Conservation (phyloP, 306 rosid species). For the Rosa persica region DNA sequence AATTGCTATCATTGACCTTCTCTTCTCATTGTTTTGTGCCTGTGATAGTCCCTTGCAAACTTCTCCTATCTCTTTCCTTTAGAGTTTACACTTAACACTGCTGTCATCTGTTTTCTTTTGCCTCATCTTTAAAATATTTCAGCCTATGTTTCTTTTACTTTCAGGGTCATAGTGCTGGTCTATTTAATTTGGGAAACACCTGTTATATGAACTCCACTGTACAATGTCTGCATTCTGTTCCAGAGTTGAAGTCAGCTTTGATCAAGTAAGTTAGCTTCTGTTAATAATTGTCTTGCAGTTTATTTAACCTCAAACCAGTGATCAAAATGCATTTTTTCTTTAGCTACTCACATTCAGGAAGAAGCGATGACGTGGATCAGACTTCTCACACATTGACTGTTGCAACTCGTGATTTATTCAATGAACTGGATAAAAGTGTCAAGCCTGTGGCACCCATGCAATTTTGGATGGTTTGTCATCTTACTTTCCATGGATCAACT, state of each 20-base stretch:
- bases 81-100: background rate
- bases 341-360: slow-evolving; percentile 77
- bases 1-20: background rate
- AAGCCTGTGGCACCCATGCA: slow-evolving; percentile 99
- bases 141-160: slow-evolving; percentile 13
- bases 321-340: slow-evolving; percentile 11
- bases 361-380: slow-evolving; percentile 85
- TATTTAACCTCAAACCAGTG: slow-evolving; percentile 14
- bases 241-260: slow-evolving; percentile 96
- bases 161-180: slow-evolving; percentile 94
- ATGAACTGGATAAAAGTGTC: slow-evolving; percentile 84
- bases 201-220: slow-evolving; percentile 98
- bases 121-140: slow-evolving; percentile 2
- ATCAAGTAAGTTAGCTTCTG: slow-evolving; percentile 52
- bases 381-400: slow-evolving; percentile 85
- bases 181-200: slow-evolving; percentile 93
- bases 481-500: slow-evolving; percentile 16
- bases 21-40: slow-evolving; percentile 4
- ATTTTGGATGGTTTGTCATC: slow-evolving; percentile 85
- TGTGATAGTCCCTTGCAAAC: background rate
- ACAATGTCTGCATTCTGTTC: slow-evolving; percentile 98
- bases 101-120: background rate
- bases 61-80: background rate
- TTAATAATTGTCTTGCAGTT: slow-evolving; percentile 9
- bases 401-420: slow-evolving; percentile 88